A percentile compares a stretch with the other conserved stretches of the same genome.
Conservation (phyloP, 352 stramenopile genomes). For the Phytophthora sansomeana region DNA sequence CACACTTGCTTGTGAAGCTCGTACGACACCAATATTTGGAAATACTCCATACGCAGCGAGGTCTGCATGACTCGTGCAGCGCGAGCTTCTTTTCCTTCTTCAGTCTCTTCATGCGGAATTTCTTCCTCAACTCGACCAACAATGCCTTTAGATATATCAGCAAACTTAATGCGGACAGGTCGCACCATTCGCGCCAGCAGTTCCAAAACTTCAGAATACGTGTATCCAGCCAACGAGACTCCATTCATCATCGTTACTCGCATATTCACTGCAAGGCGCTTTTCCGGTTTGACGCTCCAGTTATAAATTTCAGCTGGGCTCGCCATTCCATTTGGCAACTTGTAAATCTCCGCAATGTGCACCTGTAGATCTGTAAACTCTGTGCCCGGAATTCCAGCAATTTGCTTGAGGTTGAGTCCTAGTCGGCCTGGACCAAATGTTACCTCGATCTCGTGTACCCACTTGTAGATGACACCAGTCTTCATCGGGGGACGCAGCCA, state of each 20-base stretch:
- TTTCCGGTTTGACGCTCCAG: conserved; percentile 90
- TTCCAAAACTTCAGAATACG: conserved; percentile 84
- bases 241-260: conserved; percentile 87
- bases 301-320: conserved; percentile 92
- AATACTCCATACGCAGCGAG: conserved; percentile 77
- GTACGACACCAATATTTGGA: conserved; percentile 75
- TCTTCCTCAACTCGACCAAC: conserved; percentile 80
- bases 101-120: conserved; percentile 65
- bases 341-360: conserved; percentile 87
- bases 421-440: conserved; percentile 80
- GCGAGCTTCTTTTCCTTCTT: conserved; percentile 74
- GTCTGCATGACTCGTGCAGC: conserved; percentile 65
- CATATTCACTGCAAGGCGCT: conserved; percentile 83
- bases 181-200: conserved; percentile 69
- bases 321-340: conserved; percentile 81
- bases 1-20: conserved; percentile 86
- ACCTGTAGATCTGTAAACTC: conserved; percentile 81
- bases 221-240: conserved; percentile 76
- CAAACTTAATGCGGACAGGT: conserved; percentile 86
- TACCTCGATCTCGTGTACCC: conserved; percentile 86
- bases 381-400: conserved; percentile 72
- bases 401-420: conserved; percentile 87
- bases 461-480: conserved; percentile 81
- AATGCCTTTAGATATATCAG: conserved; percentile 84
- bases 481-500: conserved; percentile 84